A percentile compares a stretch with the other conserved stretches of the same genome.
phyloP scores from a whole-genome alignment of 768 basidiomycete species.

The Russula ochroleuca region DNA sequence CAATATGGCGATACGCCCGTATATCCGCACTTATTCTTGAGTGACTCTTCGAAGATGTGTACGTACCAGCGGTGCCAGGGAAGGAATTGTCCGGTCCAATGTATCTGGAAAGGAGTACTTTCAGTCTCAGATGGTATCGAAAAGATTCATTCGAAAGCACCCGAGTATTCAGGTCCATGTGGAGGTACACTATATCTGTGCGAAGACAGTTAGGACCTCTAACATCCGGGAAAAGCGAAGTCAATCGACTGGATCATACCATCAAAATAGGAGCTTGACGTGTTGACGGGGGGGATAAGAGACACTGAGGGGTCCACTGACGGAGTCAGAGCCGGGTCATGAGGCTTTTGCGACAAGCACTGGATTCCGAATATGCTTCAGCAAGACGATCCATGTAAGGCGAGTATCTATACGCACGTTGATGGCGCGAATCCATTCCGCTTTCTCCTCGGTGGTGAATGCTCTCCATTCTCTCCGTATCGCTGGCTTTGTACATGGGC shows the following conservation, averaged over 20 bases:
- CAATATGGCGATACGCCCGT: no score
- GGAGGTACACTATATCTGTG: conserved; percentile 30
- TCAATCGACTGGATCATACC: conserved; percentile 2
- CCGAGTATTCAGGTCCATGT: conserved; percentile 33
- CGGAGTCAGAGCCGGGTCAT: conserved; percentile 20
- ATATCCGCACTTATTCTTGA: no score
- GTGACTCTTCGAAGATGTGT: no score
- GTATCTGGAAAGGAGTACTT: no score
- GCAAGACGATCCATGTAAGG: background rate
- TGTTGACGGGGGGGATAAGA: conserved; percentile 23
- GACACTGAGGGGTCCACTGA: conserved; percentile 16
- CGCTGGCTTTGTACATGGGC: conserved; percentile 23
- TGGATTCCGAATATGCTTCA: background rate
- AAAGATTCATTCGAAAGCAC: no score
- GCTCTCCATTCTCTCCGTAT: conserved; percentile 31
- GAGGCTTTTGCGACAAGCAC: conserved; percentile 17
- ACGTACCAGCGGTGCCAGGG: no score
- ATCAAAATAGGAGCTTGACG: conserved; percentile 25
- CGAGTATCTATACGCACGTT: conserved; percentile 23
- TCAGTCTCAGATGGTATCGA: no score
- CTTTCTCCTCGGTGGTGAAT: conserved; percentile 22
- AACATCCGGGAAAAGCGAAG: no score
- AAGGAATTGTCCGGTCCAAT: no score
- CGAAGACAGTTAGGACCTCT: background rate
- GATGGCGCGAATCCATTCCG: conserved; percentile 30